A percentile compares a stretch with the other conserved stretches of the same genome.
Conservation (phyloP, 345 rosid species). For the Lenwebbia sp. region DNA sequence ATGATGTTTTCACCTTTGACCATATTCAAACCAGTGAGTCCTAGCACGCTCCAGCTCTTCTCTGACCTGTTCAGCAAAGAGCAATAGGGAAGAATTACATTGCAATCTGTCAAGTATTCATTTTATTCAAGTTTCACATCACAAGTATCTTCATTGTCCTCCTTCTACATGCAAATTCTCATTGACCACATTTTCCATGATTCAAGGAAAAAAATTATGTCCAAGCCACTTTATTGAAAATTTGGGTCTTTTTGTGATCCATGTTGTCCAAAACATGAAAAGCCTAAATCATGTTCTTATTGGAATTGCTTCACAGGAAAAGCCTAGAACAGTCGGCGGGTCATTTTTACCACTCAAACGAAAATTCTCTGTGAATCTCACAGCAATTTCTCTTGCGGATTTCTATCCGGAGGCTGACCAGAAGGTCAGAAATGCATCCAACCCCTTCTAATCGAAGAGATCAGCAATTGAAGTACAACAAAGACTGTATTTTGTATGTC, state of each 20-base stretch:
- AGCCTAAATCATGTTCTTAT: no score
- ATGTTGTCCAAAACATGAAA: no score
- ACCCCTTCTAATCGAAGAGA: neutral
- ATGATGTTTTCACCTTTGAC: neutral
- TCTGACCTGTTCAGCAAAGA: neutral
- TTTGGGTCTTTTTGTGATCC: no score
- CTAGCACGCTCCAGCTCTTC: neutral
- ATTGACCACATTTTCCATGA: neutral
- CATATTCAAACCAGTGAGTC: rapidly evolving
- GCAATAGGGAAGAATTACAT: neutral
- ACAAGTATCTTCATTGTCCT: neutral
- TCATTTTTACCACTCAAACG: rapidly evolving
- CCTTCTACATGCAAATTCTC: neutral
- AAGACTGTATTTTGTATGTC: neutral
- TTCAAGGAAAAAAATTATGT: neutral
- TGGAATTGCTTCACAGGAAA: no score
- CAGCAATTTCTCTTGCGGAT: neutral
- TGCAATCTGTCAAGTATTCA: neutral
- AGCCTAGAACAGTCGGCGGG: no score
- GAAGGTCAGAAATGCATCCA: neutral
- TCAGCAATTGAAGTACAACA: neutral
- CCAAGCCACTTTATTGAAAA: neutral
- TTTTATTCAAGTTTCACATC: neutral
- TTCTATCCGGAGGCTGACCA: rapidly evolving
- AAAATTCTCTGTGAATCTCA: neutral